Conservation (phyloP, 495 filamentous ascomycete genomes). For the Amphirosellinia nigrospora region DNA sequence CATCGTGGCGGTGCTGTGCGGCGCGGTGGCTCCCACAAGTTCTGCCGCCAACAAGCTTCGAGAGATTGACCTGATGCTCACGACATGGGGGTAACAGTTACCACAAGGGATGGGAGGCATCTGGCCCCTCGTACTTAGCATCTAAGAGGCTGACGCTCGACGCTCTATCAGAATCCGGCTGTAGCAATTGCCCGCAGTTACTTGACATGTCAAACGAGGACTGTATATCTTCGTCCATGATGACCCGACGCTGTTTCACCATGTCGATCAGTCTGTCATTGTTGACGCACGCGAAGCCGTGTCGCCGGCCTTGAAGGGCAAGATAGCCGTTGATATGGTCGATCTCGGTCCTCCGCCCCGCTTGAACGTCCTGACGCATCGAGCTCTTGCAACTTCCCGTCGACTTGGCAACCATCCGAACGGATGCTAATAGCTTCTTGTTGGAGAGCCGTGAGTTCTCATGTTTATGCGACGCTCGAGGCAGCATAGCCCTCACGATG, state of each 20-base stretch:
- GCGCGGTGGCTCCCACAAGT: no score
- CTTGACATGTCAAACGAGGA: slow-evolving; percentile 17
- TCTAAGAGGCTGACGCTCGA: slow-evolving; percentile 1
- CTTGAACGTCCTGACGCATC: slow-evolving; percentile 71
- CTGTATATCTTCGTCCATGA: slow-evolving; percentile 21
- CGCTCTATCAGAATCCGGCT: not conserved
- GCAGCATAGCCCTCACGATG: slow-evolving; percentile 59
- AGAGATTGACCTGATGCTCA: not conserved
- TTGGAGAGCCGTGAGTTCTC: slow-evolving; percentile 53
- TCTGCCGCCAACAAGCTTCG: not conserved
- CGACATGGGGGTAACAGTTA: not conserved
- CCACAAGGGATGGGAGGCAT: not conserved
- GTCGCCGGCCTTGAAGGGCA: slow-evolving; percentile 55
- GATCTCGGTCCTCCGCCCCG: slow-evolving; percentile 68
- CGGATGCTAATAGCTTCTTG: slow-evolving; percentile 62
- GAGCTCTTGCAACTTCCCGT: slow-evolving; percentile 66
- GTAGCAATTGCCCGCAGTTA: slow-evolving; percentile 17
- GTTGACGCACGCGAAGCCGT: slow-evolving; percentile 68
- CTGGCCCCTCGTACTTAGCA: not conserved
- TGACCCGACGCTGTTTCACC: slow-evolving; percentile 44
- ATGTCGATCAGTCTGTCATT: slow-evolving; percentile 57
- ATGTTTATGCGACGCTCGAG: not conserved
- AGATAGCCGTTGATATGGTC: slow-evolving; percentile 83
- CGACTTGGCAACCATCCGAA: slow-evolving; percentile 57
- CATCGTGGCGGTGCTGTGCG: no score